Evolutionary conservation across 768 basidiomycete species (phyloP).

Genomic region (Boletus vermiculosoides): DNA sequence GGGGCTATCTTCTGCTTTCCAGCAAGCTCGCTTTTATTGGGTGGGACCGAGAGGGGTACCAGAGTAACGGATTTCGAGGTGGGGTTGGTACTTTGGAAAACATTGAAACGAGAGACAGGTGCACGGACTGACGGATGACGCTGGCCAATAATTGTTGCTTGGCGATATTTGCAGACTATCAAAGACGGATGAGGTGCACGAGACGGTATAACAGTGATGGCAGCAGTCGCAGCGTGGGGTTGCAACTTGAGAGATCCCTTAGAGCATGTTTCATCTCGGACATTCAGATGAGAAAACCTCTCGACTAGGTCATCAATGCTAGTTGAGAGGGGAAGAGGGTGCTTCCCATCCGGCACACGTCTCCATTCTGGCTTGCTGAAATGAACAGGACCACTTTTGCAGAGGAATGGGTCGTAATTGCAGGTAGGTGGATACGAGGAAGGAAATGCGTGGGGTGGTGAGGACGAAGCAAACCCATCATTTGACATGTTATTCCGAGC

Average conservation of each 20-base stretch:
- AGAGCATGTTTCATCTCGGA: conserved; percentile 8
- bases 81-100: conserved; percentile 1
- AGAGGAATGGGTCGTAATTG: conserved; percentile 18
- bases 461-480: background rate
- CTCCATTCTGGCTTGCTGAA: conserved; percentile 10
- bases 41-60: background rate
- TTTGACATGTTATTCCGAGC: background rate
- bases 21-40: background rate
- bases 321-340: background rate
- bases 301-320: conserved; percentile 8
- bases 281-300: conserved; percentile 16
- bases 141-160: background rate
- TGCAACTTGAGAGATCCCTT: background rate
- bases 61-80: conserved; percentile 8
- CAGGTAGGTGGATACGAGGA: conserved; percentile 15
- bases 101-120: background rate
- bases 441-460: conserved; percentile 19
- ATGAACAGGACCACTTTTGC: background rate
- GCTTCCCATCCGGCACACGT: background rate
- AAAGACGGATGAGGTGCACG: conserved; percentile 19
- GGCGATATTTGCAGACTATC: background rate
- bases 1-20: conserved; percentile 4
- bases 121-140: background rate
- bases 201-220: conserved; percentile 16
- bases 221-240: conserved; percentile 15